Percentiles rank a stretch among this genome's conserved stretches.
Evolutionary conservation across 148 eudicot species (phyloP).

Genomic region (Spergularia marina): DNA sequence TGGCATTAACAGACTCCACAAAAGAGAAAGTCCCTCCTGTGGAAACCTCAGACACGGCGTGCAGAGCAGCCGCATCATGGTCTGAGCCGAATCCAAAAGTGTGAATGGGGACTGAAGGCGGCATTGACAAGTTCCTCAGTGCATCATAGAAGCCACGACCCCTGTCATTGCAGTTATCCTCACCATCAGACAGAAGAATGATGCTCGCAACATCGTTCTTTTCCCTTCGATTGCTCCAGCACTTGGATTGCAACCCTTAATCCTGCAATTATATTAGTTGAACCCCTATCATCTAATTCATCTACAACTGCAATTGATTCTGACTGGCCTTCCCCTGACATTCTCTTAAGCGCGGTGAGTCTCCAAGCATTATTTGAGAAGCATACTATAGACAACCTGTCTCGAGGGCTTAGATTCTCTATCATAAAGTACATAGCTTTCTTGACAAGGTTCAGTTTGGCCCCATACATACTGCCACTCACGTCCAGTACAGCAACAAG

Average conservation of each 20-base stretch:
- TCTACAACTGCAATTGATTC: slow-evolving; percentile 27
- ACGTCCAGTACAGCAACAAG: slow-evolving; percentile 46
- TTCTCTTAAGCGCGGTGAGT: slow-evolving; percentile 30
- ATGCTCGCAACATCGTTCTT: slow-evolving; percentile 43
- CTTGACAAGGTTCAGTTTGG: slow-evolving; percentile 34
- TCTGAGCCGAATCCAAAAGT: slow-evolving; percentile 47
- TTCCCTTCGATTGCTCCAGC: slow-evolving; percentile 31
- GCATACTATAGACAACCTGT: slow-evolving; percentile 33
- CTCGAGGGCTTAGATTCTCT: slow-evolving; percentile 37
- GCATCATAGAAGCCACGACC: slow-evolving; percentile 21
- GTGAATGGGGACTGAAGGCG: slow-evolving; percentile 29
- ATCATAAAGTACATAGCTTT: slow-evolving; percentile 37
- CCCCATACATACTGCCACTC: slow-evolving; percentile 43
- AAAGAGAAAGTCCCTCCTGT: slow-evolving; percentile 44
- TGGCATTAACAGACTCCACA: slow-evolving; percentile 33
- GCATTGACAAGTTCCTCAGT: background rate
- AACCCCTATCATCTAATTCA: slow-evolving; percentile 18
- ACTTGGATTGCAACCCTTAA: slow-evolving; percentile 30
- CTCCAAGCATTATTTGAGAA: slow-evolving; percentile 29
- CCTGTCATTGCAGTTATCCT: slow-evolving; percentile 30
- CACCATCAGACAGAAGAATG: slow-evolving; percentile 44
- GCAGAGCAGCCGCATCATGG: slow-evolving; percentile 38
- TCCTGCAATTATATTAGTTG: slow-evolving; percentile 40
- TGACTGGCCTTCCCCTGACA: slow-evolving; percentile 33
- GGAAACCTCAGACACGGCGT: slow-evolving; percentile 36